These are phyloP conservation scores for Asterophora parasitica DNA, from an alignment of 768 basidiomycete genomes.

Conservation along the genomic window DNA sequence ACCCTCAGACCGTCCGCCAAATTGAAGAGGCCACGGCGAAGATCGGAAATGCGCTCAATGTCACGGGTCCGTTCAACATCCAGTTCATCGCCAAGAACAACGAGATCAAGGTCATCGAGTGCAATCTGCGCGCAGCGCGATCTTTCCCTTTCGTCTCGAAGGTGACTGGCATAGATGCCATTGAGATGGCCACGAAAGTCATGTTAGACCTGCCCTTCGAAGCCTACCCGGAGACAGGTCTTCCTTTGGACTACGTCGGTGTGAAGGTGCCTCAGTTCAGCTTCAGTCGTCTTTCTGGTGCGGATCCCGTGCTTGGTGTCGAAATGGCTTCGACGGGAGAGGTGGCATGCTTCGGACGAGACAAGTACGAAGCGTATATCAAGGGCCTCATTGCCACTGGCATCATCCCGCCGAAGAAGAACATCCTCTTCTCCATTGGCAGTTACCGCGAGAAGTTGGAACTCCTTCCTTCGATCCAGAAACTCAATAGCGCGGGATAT, in stretches of 20 bases:
- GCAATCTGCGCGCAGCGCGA: conserved; percentile 94
- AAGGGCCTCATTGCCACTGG: conserved; percentile 97
- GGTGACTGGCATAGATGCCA: conserved; percentile 95
- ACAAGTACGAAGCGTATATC: conserved; percentile 98
- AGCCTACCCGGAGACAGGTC: conserved; percentile 81
- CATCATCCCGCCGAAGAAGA: conserved; percentile 93
- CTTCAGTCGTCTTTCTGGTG: conserved; percentile 93
- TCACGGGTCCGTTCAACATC: conserved; percentile 98
- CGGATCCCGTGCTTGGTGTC: conserved; percentile 95
- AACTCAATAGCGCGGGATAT: conserved; percentile 88
- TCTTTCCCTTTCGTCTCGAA: conserved; percentile 99
- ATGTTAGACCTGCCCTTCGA: conserved; percentile 91
- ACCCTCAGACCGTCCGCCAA: conserved; percentile 92
- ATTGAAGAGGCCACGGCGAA: conserved; percentile 97
- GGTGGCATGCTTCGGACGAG: conserved; percentile 95
- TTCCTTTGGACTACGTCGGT: conserved; percentile 93
- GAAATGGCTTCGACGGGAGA: conserved; percentile 99
- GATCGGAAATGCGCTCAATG: conserved; percentile 96
- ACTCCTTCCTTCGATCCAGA: conserved; percentile 91
- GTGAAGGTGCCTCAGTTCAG: conserved; percentile 99
- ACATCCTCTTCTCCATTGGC: conserved; percentile 94
- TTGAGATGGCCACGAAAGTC: conserved; percentile 98
- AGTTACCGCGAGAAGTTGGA: conserved; percentile 98
- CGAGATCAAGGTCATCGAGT: conserved; percentile 99
- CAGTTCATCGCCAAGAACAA: conserved; percentile 99